Evolutionary conservation across 2,329 filamentous ascomycete species (phyloP), one percentile per base, ranked within the genome.

Genomic region (Fusarium sp.): DNA sequence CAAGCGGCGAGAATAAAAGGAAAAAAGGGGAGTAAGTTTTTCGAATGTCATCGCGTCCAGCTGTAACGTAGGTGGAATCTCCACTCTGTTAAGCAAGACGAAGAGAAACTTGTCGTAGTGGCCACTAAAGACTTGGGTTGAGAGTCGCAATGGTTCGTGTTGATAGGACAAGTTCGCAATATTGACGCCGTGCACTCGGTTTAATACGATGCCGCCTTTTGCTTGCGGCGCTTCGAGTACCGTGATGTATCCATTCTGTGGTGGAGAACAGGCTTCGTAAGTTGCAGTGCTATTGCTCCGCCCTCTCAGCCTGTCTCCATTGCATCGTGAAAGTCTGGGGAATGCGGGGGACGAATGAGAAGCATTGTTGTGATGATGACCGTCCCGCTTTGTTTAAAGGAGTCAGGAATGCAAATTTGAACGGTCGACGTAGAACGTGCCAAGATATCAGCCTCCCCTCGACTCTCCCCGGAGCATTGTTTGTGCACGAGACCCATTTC

Each of bases 341-440:
- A 70, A 71, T 71, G 68, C 47, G 67, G 68, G 67, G 67, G 51
- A 55, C 63, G 56, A 58, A 60, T 58, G 37, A 54, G 60, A 49
- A 52, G 27, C 25, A 57, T 65, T 44, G 20, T 57, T 49, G 29
- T 48, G 12, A 24, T 25, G 29, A 58, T 68, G 58, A 55, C 65
- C 40, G 44, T 68, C 48, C 47, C 57, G 65, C 57, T 45, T 42
- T 42, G 37, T 34, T 22, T 45, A 16, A 25, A 52, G 30, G 32
- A 48, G 25, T 53, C 20, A 53, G 42, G 27, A 48, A 44, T 61
- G 56, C 25, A 34, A 24, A 42, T 46, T 48, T 51, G 51, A 56
- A 66, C 61, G 66, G 66, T 70, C 61, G 49, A 66, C 57, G 66
- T 57, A 65, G 54, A 69, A 56, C 32, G 24, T 7, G 57, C 46